Evolutionary conservation across 495 filamentous ascomycete species (phyloP), one percentile per base, ranked within the genome.

Genomic region (Penicillium atrosanguineum): DNA sequence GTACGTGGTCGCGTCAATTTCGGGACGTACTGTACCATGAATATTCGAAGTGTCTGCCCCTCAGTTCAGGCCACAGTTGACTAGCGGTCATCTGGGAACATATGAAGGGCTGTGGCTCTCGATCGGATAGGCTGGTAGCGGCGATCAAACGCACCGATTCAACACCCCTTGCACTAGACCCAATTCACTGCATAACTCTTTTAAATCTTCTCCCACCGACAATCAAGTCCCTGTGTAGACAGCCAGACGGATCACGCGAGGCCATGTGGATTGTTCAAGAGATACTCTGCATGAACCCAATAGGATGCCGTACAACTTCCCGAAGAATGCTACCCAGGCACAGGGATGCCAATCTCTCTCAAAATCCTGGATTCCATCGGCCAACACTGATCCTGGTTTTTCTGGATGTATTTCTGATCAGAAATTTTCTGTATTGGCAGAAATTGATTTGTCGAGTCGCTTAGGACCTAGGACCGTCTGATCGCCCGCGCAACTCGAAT

Each of bases 181-280:
- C 4, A 26, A 15, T 8, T 18, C 21, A 14, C 20, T 28, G 18
- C 46, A 38, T 40, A 18, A n/a, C 23, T 23, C 29, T 28, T 20
- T 40, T 49, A 3, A 40, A 41, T n/a, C 36, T 26, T 49, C 26
- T 16, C 18, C 20, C 23, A 20, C 23, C 4, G 3, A 48, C 16
- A 38, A n/a, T 11, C 19, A 25, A 40, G 19, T n/a, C 29, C 23
- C 23, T 23, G 2, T 23, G n/a, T n/a, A 14, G 21, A 16, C 11
- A 38, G 15, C 37, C 31, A 20, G 31, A 59, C 56, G 18, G 1
- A 37, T 43, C 52, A 51, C 14, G 28, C 38, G 38, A 47, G 34
- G 43, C 52, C 53, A 60, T 60, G 48, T 56, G 53, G 48, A 43
- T 28, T 28, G 40, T 42, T 29, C 54, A 44, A 18, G 16, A n/a